phyloP scores from a whole-genome alignment of 192 early-diverging fungal species.

The Jimgerdemannia flammicorona region DNA sequence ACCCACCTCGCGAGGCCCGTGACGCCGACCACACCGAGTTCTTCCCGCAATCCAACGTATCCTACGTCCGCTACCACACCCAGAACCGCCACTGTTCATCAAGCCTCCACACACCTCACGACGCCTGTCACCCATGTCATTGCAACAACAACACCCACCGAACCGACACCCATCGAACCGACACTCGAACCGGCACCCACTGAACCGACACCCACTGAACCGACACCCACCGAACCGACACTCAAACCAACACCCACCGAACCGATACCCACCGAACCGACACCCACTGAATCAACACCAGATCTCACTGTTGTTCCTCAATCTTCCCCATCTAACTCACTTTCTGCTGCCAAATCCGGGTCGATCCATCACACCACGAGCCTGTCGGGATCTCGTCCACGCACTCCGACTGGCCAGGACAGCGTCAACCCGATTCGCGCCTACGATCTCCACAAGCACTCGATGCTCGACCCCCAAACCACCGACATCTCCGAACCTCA shows the following conservation, averaged over 20 bases:
- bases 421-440: slow-evolving; percentile 6
- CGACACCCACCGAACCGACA: too few relatives aligned
- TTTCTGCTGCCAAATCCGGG: not conserved
- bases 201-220: too few relatives aligned
- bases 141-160: not conserved
- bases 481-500: slow-evolving; percentile 20
- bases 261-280: too few relatives aligned
- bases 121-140: not conserved
- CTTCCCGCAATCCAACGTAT: not conserved
- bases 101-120: not conserved
- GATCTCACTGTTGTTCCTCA: not conserved
- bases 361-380: not conserved
- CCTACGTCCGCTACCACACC: not conserved
- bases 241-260: too few relatives aligned
- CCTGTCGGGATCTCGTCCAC: not conserved
- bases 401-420: not conserved
- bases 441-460: slow-evolving; percentile 23
- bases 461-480: slow-evolving; percentile 15
- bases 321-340: not conserved
- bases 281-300: not conserved
- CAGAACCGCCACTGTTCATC: not conserved
- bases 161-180: not conserved
- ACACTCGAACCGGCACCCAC: too few relatives aligned
- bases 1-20: too few relatives aligned
- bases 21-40: not conserved